Conservation (phyloP, 805 yeast species). For the Wickerhamiella brachini region DNA sequence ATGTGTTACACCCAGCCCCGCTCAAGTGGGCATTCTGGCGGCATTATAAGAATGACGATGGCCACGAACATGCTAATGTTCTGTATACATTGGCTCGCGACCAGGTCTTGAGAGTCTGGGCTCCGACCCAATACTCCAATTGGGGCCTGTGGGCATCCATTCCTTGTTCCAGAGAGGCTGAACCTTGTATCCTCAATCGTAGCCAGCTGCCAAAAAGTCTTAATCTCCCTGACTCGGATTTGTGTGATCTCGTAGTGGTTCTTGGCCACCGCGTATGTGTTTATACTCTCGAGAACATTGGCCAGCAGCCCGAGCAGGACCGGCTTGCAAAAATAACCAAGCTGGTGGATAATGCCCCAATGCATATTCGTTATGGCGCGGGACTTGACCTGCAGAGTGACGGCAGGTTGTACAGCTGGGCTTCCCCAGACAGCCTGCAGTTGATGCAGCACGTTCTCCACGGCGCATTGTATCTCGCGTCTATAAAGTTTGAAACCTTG, state of each 20-base stretch:
- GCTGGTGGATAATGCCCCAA: slow-evolving; percentile 17
- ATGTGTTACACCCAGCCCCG: slow-evolving; percentile 49
- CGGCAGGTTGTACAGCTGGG: background rate
- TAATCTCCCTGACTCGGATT: background rate
- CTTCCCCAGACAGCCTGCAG: background rate
- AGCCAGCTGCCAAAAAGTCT: background rate
- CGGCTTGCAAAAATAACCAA: slow-evolving; percentile 32
- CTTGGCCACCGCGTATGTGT: slow-evolving; percentile 20
- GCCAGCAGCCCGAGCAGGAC: slow-evolving; percentile 20
- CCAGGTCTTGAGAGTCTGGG: slow-evolving; percentile 50
- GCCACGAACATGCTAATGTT: slow-evolving; percentile 27
- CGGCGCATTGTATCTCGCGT: slow-evolving; percentile 4
- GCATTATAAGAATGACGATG: slow-evolving; percentile 24
- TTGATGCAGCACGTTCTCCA: background rate
- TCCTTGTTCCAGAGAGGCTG: slow-evolving; percentile 32
- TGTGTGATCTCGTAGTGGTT: background rate
- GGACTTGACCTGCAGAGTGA: background rate
- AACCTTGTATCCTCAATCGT: background rate
- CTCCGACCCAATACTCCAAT: slow-evolving; percentile 8
- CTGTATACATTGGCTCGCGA: slow-evolving; percentile 57
- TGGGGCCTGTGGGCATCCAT: slow-evolving; percentile 31
- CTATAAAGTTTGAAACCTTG: slow-evolving; percentile 22
- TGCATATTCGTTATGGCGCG: background rate
- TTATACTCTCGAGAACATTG: slow-evolving; percentile 37
- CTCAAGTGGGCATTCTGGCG: slow-evolving; percentile 49